Base-by-base conservation (phyloP, 257 asterid species). In the Paraleonurus japonicus region DNA sequence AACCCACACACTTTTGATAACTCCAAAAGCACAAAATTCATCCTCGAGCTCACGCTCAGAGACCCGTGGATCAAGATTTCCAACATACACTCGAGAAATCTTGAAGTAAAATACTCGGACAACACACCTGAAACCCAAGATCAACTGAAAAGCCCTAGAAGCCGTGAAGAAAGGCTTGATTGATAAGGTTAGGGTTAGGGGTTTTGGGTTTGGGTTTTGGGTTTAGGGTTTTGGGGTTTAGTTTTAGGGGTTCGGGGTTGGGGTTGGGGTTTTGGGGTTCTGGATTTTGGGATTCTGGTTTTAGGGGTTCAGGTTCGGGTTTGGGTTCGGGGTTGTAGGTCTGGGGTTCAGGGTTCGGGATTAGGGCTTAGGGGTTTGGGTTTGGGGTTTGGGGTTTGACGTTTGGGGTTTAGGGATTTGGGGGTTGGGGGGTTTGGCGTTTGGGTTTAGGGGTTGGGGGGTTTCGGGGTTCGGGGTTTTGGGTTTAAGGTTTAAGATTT, bases 1-100 rank as follows among this genome's bases (percentile, higher is more conserved):
- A n/a, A n/a, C n/a, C n/a, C n/a, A n/a, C n/a, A n/a, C n/a, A n/a
- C n/a, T n/a, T n/a, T n/a, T n/a, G n/a, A n/a, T n/a, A n/a, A n/a
- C n/a, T n/a, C n/a, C n/a, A n/a, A n/a, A n/a, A n/a, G n/a, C n/a
- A n/a, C n/a, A n/a, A n/a, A n/a, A n/a, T n/a, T n/a, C n/a, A n/a
- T n/a, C n/a, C n/a, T n/a, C n/a, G n/a, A n/a, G n/a, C n/a, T n/a
- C n/a, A 7, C 95, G 88, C 74, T 92, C 98, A 39, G 90, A 79
- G 64, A 89, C 98, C 16, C 95, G 86, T n/a, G 95, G 93, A 79
- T 92, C 96, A 83, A 92, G 71, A 76, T 89, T 92, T 16, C 98
- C 96, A 35, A 92, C 81, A 23, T 89, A 92, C n/a, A 92, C 95
- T 55, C 96, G 75, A 4, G 95, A 83, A 92, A 90, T 90, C 83